Evolutionary conservation across 257 asterid species (phyloP), one percentile per base, ranked within the genome.

Genomic region (Ajuga chamaepitys): DNA sequence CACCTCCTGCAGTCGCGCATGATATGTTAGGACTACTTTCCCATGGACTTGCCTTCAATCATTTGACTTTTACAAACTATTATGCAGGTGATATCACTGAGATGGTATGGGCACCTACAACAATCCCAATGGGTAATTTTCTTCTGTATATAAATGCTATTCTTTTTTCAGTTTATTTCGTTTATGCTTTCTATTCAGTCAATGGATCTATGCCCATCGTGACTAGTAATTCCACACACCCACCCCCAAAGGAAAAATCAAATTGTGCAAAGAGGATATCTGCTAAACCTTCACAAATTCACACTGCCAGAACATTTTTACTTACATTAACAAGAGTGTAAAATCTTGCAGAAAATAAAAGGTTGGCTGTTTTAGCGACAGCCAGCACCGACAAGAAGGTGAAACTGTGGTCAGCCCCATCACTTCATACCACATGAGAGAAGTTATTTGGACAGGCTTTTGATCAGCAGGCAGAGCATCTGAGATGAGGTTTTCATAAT

Each of bases 361-460:
- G 56, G 56, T 28, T 75, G 35, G 11, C 62, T 48, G 73, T 83
- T 34, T 77, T 93, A 64, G 96, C 95, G 44, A 89, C 99, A 5
- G 68, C 97, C 75, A 83, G 99, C 78, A 66, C 53, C 1, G 97
- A 89, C 84, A 93, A 87, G 91, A 93, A 93, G 70, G 96, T 89
- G 69, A 93, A 93, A 86, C 77, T 89, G 50, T 93, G 99, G 99
- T 86, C 86, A 22, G 84, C 96, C 47, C 98, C 98, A 50, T 59
- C 68, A 6, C 59, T 60, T 30, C 73, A 59, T 40, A 41, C 70
- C 30, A 59, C 87, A 7, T 78, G 54, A 78, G 58, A 13, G 37
- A 52, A 32, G 30, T 42, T 35, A 10, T 28, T 46, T 22, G 11
- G 26, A 20, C 34, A 34, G 73, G 60, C 61, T 62, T 54, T 9